These are phyloP conservation scores for Dipteronia dyeriana DNA, from an alignment of 345 rosid species.

Conservation along the genomic window DNA sequence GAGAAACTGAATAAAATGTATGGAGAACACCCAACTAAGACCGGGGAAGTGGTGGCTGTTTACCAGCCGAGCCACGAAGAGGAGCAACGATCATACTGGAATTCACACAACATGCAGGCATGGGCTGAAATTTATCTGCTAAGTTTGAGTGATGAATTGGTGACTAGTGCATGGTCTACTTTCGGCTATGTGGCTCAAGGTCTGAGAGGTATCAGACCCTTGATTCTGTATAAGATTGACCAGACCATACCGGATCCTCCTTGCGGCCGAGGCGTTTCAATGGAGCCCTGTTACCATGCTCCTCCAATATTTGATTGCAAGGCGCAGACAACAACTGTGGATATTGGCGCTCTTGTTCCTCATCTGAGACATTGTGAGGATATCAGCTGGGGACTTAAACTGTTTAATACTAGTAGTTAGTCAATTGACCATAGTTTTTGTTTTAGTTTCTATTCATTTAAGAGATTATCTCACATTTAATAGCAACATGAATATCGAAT, in stretches of 20 bases:
- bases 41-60: slow-evolving; percentile 12
- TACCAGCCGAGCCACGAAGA: slow-evolving; percentile 19
- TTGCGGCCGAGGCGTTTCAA: slow-evolving; percentile 11
- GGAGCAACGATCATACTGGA: background rate
- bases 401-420: no score
- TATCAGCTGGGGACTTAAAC: no score
- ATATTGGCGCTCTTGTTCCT: background rate
- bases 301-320: slow-evolving; percentile 18
- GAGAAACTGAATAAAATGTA: slow-evolving; percentile 16
- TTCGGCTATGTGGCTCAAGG: slow-evolving; percentile 21
- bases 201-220: slow-evolving; percentile 12
- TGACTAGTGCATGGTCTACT: slow-evolving; percentile 12
- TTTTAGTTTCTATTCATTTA: no score
- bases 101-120: slow-evolving; percentile 19
- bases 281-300: slow-evolving; percentile 15
- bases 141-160: slow-evolving; percentile 11
- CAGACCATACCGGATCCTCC: background rate
- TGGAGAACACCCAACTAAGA: slow-evolving; percentile 4
- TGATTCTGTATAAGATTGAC: slow-evolving; percentile 16
- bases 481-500: no score
- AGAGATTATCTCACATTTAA: no score
- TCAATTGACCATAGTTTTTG: no score
- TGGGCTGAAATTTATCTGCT: slow-evolving; percentile 18
- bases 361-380: no score
- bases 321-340: background rate